Evolutionary conservation across 108 stramenopile genomes (phyloP).

Genomic region (Cyclotella atomus): DNA sequence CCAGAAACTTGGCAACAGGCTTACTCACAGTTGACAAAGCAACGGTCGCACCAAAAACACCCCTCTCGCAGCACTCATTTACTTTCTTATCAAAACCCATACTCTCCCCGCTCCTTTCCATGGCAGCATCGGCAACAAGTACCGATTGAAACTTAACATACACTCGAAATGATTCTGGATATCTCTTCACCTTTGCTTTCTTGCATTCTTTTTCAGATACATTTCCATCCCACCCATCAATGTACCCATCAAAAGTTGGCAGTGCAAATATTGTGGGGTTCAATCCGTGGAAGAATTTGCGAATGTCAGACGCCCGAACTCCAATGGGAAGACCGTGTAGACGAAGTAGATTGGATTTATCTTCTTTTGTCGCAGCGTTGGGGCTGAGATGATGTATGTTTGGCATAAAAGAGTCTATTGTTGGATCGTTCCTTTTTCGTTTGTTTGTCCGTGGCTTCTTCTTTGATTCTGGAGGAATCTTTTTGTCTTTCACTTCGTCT

Average conservation of each 20-base stretch:
- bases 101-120: slow-evolving; percentile 71
- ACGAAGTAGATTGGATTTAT: slow-evolving; percentile 61
- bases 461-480: not conserved
- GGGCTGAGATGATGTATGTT: slow-evolving; percentile 40
- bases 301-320: slow-evolving; percentile 57
- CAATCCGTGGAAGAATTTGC: slow-evolving; percentile 78
- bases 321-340: slow-evolving; percentile 74
- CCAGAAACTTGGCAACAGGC: slow-evolving; percentile 42
- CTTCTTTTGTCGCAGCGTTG: slow-evolving; percentile 31
- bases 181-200: slow-evolving; percentile 19
- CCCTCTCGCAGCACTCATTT: not conserved
- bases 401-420: slow-evolving; percentile 58
- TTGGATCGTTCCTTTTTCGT: slow-evolving; percentile 14
- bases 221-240: slow-evolving; percentile 54
- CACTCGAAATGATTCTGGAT: slow-evolving; percentile 51
- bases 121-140: slow-evolving; percentile 62
- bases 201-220: not conserved
- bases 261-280: slow-evolving; percentile 60
- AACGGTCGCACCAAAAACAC: slow-evolving; percentile 43
- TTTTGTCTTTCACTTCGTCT: not conserved
- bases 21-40: slow-evolving; percentile 34
- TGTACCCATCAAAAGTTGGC: slow-evolving; percentile 36
- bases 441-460: slow-evolving; percentile 11
- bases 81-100: slow-evolving; percentile 42
- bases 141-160: slow-evolving; percentile 65